These are phyloP conservation scores for Phyllosticta paracitricarpa DNA, from an alignment of 2,329 filamentous ascomycete species.

Conservation along the genomic window DNA sequence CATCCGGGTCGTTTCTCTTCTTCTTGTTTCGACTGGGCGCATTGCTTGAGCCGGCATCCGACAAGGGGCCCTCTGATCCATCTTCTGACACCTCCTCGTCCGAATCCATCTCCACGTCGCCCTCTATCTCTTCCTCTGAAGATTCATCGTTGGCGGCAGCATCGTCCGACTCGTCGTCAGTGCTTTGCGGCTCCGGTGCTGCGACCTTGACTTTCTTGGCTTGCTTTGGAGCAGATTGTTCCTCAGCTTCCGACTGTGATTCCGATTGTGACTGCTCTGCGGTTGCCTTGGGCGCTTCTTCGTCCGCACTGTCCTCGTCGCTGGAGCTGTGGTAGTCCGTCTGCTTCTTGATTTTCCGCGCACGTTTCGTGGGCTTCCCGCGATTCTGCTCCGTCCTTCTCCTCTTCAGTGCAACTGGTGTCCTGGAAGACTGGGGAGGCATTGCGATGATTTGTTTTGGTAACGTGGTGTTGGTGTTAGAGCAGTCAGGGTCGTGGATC, in stretches of 20 bases:
- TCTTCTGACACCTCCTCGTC: slow-evolving; percentile 28
- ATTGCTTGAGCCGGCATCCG: slow-evolving; percentile 24
- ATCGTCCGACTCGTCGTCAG: slow-evolving; percentile 15
- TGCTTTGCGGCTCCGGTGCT: slow-evolving; percentile 15
- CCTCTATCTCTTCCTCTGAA: slow-evolving; percentile 15
- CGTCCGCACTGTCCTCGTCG: slow-evolving; percentile 34
- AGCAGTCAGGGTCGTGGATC: not conserved
- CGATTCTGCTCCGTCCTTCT: slow-evolving; percentile 51
- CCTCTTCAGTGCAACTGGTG: slow-evolving; percentile 36
- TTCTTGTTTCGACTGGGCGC: slow-evolving; percentile 40
- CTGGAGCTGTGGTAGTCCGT: slow-evolving; percentile 54
- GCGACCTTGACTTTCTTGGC: slow-evolving; percentile 12
- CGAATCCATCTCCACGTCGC: slow-evolving; percentile 25
- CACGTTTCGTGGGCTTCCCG: slow-evolving; percentile 41
- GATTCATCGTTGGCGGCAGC: slow-evolving; percentile 30
- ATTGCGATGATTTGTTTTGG: not conserved
- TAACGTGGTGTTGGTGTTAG: not conserved
- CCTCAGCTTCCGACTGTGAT: not conserved
- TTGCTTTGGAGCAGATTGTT: not conserved
- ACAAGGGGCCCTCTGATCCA: slow-evolving; percentile 22
- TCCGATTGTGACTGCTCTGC: not conserved
- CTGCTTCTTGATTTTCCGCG: slow-evolving; percentile 54
- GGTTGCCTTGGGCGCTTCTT: not conserved
- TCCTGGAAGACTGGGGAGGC: slow-evolving; percentile 26
- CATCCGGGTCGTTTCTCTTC: slow-evolving; percentile 85